Conservation (phyloP, 345 rosid genomes). For the Ceriops decandra region DNA sequence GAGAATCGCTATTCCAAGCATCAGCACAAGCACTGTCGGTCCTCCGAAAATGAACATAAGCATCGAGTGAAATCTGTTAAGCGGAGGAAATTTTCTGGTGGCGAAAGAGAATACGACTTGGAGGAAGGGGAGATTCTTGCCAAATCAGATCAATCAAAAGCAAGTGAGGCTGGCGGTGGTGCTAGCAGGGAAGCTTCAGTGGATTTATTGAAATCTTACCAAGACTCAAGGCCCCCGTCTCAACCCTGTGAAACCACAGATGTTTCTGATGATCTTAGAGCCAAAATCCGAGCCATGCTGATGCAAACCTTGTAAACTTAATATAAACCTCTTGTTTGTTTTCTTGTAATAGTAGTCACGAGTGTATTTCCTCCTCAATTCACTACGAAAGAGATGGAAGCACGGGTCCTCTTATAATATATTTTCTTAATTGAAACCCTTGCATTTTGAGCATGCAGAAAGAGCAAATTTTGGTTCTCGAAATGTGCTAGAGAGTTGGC, state of each 20-base stretch:
- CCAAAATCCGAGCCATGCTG: constrained; percentile 94
- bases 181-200: constrained; percentile 43
- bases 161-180: constrained; percentile 26
- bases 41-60: constrained; percentile 9
- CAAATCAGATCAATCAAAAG: constrained; percentile 56
- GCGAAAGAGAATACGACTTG: constrained; percentile 38
- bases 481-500: too few species aligned
- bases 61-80: constrained; percentile 31
- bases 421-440: too few species aligned
- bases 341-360: neutral
- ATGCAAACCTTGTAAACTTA: constrained; percentile 38
- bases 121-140: constrained; percentile 59
- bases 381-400: too few species aligned
- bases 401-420: too few species aligned
- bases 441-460: too few species aligned
- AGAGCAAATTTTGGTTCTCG: too few species aligned
- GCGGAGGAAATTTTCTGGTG: constrained; percentile 32
- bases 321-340: neutral
- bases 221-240: constrained; percentile 26
- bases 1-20: constrained; percentile 21
- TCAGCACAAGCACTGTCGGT: constrained; percentile 6
- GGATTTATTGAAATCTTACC: constrained; percentile 21
- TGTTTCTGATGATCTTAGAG: constrained; percentile 74
- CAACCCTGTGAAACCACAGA: constrained; percentile 38
- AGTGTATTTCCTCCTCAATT: too few species aligned